Evolutionary conservation across 306 rosid species (phyloP).

Genomic region (Sophora flavescens): DNA sequence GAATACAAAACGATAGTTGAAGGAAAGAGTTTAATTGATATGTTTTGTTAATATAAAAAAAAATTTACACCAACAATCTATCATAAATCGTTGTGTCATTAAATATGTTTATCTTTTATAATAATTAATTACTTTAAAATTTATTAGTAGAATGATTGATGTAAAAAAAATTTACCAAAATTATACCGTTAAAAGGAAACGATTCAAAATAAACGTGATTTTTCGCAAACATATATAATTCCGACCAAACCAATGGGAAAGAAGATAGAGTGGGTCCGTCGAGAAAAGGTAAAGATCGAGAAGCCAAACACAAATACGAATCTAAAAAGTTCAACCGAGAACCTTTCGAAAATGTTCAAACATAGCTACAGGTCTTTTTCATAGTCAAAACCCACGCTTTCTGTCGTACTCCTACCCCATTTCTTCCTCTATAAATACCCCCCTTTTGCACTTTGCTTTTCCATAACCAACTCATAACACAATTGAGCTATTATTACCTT

Average conservation of each 20-base stretch:
- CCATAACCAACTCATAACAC: constrained; percentile 24
- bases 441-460: background rate
- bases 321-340: constrained; percentile 33
- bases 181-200: too few relatives aligned
- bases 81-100: too few relatives aligned
- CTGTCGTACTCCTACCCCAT: constrained; percentile 30
- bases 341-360: constrained; percentile 40
- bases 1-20: background rate
- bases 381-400: constrained; percentile 52
- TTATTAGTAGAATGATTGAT: too few relatives aligned
- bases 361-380: constrained; percentile 1
- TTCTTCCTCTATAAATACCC: constrained; percentile 57
- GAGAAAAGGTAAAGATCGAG: background rate
- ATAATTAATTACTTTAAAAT: too few relatives aligned
- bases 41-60: too few relatives aligned
- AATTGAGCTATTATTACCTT: background rate
- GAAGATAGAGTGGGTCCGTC: background rate
- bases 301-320: constrained; percentile 2
- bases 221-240: background rate
- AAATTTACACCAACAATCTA: too few relatives aligned
- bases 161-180: too few relatives aligned
- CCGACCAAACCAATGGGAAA: constrained; percentile 37
- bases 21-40: background rate
- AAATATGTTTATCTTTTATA: too few relatives aligned
- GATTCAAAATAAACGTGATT: background rate